Base-by-base conservation (phyloP, 108 stramenopile species). In the Skeletonema menzelii region DNA sequence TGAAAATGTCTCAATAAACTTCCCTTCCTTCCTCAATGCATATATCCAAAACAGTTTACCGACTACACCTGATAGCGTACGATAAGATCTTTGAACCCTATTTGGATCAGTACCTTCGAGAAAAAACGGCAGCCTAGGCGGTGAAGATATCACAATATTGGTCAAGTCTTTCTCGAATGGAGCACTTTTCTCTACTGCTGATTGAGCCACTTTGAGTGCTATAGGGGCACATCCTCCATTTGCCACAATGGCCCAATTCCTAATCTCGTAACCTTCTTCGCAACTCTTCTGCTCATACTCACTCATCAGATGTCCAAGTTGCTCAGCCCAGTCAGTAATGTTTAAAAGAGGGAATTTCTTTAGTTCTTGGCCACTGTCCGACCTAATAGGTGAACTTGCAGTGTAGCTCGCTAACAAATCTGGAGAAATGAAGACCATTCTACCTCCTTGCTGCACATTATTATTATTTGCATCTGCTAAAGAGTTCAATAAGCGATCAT, bases 211-310 rank as follows among this genome's bases (percentile, higher is more conserved):
- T 31, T 85, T 74, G 12, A 88, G 72, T 27, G 87, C 87, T 22
- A 88, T 88, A 0, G 87, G 85, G 14, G 83, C 71, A 63, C 87
- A 88, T 17, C 87, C 87, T 20, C 87, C 87, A 75, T 88, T 88
- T 65, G 87, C 75, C 10, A 88, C 77, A 14, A 88, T 59, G 17
- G 55, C 68, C 85, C 85, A 88, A 47, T 71, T 67, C 22, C 53
- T 63, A 30, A 81, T 55, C 3, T 56, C 15, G 32, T 72, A 4
- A 17, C 70, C 76, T 12, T 72, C 56, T 8, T 34, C 46, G 2
- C 59, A 27, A 57, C 56, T 42, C 24, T 47, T 69, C n/a, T 31
- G 27, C 32, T 74, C 75, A 15, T 59, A 62, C 17, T 87, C 86
- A 20, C 46, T 55, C 87, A 88, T 86, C 4, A 88, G 37, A 12